Evolutionary conservation across 805 yeast genomes (phyloP).

Genomic region (Teunomyces barrocoloradensis): DNA sequence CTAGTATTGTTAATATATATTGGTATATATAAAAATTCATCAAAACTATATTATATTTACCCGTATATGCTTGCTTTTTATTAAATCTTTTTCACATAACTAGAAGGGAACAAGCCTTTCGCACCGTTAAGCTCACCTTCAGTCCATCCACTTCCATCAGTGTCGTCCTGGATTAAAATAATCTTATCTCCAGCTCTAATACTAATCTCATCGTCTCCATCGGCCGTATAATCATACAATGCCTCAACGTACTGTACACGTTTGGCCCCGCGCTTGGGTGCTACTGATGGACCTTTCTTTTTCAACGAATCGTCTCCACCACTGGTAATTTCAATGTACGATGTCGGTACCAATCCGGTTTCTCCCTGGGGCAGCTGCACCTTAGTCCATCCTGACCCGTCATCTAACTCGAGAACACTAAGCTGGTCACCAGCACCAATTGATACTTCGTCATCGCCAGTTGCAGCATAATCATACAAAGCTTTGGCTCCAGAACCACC

Average conservation of each 20-base stretch:
- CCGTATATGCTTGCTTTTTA: slow-evolving; percentile 10
- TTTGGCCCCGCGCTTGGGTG: slow-evolving; percentile 73
- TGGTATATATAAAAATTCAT: slow-evolving; percentile 3
- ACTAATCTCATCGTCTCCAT: slow-evolving; percentile 75
- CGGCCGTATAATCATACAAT: slow-evolving; percentile 71
- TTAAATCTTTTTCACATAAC: slow-evolving; percentile 52
- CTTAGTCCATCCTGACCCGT: slow-evolving; percentile 91
- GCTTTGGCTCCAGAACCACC: slow-evolving; percentile 44
- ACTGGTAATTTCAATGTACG: slow-evolving; percentile 55
- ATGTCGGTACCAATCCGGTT: slow-evolving; percentile 81
- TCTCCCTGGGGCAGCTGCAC: slow-evolving; percentile 44
- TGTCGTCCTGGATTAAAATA: slow-evolving; percentile 52
- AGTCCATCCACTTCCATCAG: slow-evolving; percentile 91
- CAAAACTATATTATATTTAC: slow-evolving; percentile 1
- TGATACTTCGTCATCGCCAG: slow-evolving; percentile 73
- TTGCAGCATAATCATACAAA: slow-evolving; percentile 60
- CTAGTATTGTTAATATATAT: slow-evolving; percentile 3
- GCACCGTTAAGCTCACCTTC: slow-evolving; percentile 74
- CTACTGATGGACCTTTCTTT: slow-evolving; percentile 73
- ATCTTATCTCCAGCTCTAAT: slow-evolving; percentile 73
- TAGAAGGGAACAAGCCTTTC: slow-evolving; percentile 74
- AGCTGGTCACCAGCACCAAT: slow-evolving; percentile 61
- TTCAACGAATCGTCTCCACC: slow-evolving; percentile 16
- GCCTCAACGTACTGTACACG: slow-evolving; percentile 64
- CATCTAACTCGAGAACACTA: slow-evolving; percentile 62